Percentiles rank a stretch among this genome's conserved stretches.
Conservation (phyloP, 2,329 filamentous ascomycete species). For the Cytospora paraplurivora region DNA sequence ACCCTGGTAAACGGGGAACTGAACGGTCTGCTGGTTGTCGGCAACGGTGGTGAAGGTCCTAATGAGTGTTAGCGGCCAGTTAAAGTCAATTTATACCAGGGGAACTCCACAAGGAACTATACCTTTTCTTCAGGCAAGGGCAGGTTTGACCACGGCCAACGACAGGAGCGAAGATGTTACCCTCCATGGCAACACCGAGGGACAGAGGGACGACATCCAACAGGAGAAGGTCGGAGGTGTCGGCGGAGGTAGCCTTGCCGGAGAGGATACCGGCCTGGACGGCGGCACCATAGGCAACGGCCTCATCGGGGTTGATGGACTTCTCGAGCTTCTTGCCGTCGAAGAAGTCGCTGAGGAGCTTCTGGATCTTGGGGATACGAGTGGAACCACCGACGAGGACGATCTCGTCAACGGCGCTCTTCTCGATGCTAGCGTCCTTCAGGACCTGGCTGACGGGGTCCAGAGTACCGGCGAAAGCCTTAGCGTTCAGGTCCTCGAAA, state of each 20-base stretch:
- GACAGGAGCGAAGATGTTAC: constrained; percentile 93
- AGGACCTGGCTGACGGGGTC: constrained; percentile 96
- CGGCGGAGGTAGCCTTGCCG: constrained; percentile 93
- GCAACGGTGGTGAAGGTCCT: constrained; percentile 84
- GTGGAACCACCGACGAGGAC: constrained; percentile 98
- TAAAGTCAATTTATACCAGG: too few species aligned
- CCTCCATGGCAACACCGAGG: constrained; percentile 99
- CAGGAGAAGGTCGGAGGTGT: constrained; percentile 91
- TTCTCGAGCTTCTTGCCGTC: constrained; percentile 99
- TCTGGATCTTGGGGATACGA: constrained; percentile 98
- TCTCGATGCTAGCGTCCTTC: constrained; percentile 86
- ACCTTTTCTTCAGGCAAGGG: constrained; percentile 76
- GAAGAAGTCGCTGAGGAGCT: constrained; percentile 98
- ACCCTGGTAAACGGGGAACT: constrained; percentile 90
- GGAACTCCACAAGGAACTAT: neutral
- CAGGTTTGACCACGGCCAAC: constrained; percentile 79
- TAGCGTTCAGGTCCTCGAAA: constrained; percentile 98
- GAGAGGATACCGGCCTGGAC: constrained; percentile 99
- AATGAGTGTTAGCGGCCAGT: neutral
- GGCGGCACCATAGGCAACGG: constrained; percentile 97
- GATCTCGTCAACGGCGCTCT: constrained; percentile 94
- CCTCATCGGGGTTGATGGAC: constrained; percentile 99
- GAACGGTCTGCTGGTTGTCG: constrained; percentile 76
- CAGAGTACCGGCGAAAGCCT: constrained; percentile 90
- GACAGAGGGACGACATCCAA: constrained; percentile 96